A percentile compares a stretch with the other conserved stretches of the same genome.
These are phyloP conservation scores for Pestalotiopsis sp. DNA, from an alignment of 2,329 filamentous ascomycete species.

Conservation along the genomic window DNA sequence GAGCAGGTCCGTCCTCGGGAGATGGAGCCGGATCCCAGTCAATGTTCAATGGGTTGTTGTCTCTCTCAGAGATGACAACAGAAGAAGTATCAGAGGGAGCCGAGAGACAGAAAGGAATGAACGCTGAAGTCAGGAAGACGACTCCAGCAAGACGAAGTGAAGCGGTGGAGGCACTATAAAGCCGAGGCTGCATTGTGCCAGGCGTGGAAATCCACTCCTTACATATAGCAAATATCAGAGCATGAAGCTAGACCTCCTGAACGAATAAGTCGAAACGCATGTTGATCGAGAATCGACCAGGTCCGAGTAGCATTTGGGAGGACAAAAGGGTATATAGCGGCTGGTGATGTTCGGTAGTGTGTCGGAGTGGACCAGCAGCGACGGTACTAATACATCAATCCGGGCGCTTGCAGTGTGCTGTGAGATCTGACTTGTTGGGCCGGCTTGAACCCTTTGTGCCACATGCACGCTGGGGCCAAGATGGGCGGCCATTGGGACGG, in stretches of 20 bases:
- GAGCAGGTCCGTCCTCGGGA: constrained; percentile 60
- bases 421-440: constrained; percentile 44
- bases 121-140: constrained; percentile 23
- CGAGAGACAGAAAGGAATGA: constrained; percentile 28
- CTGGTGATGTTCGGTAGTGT: constrained; percentile 50
- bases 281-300: constrained; percentile 49
- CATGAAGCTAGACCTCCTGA: constrained; percentile 41
- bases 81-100: constrained; percentile 16
- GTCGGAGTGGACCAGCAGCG: constrained; percentile 34
- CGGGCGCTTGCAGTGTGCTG: constrained; percentile 42
- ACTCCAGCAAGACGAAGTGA: constrained; percentile 23
- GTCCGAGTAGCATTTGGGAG: constrained; percentile 43
- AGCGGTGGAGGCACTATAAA: constrained; percentile 32
- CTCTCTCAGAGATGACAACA: constrained; percentile 23
- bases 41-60: constrained; percentile 44
- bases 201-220: constrained; percentile 28
- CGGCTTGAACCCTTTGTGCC: constrained; percentile 27
- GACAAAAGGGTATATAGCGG: constrained; percentile 58
- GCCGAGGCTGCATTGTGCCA: constrained; percentile 31
- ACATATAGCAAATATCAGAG: constrained; percentile 25
- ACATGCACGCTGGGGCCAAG: constrained; percentile 37
- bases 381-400: constrained; percentile 30
- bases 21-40: constrained; percentile 59
- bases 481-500: constrained; percentile 39
- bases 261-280: constrained; percentile 52